Evolutionary conservation across 2,329 filamentous ascomycete species (phyloP), one percentile per base, ranked within the genome.

Genomic region (Fusarium sp.): DNA sequence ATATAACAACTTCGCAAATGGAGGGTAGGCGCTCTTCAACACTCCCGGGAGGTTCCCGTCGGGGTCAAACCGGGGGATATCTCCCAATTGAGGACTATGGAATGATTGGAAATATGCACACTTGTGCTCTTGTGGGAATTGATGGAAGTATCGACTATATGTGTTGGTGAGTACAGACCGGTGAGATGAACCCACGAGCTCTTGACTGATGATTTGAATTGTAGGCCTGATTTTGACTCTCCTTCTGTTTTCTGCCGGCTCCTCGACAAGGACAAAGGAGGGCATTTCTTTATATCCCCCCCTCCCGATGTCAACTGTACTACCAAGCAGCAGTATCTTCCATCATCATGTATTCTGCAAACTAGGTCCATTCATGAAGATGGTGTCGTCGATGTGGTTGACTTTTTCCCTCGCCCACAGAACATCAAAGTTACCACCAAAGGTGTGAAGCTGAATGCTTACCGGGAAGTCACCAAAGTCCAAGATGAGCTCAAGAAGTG

Each of bases 81-180:
- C 83, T 89, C 33, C 87, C 87, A 50, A 92, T 94, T 72, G 92
- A 94, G 78, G 89, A 94, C 80, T 94, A 94, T 85, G 92, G 92
- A 61, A 87, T 94, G 80, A 93, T 94, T 75, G 92, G 92, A 29
- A 94, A 94, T 77, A 93, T 94, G 92, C 88, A 91, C 75, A 94
- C 92, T 2, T 93, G 91, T 82, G 92, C 92, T 18, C 83, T 94
- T n/a, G 87, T 93, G 27, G 92, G 91, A 72, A 92, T 92, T 77
- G 90, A 92, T 76, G 92, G 92, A 29, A 92, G 91, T 71, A 81
- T 94, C 63, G 92, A 94, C 78, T 93, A 90, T 75, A 92, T 94
- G 91, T 94, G 92, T 80, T 94, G 92, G 90, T 90, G 77, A 80
- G 85, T 71, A 62, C 18, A 13, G 5, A 7, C 7, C 20, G 33